Conservation (phyloP, 2,329 filamentous ascomycete genomes). For the Eutypa lata region DNA sequence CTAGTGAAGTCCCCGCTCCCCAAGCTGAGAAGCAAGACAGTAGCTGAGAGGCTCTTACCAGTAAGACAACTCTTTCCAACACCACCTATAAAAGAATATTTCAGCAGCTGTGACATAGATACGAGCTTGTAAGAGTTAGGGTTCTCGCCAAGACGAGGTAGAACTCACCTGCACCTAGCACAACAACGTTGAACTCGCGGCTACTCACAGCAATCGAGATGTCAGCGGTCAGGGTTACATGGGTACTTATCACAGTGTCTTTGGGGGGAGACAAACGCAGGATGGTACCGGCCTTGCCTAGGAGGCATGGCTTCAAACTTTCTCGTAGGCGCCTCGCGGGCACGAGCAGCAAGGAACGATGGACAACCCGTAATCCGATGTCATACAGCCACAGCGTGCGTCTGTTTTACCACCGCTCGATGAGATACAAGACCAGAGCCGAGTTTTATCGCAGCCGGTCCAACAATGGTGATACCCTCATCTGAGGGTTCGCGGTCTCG, state of each 20-base stretch:
- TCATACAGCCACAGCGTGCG: neutral
- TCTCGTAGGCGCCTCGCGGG: neutral
- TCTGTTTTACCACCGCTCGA: neutral
- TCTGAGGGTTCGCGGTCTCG: neutral
- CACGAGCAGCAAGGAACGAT: neutral
- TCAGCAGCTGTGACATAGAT: slow-evolving; percentile 16
- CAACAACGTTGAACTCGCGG: slow-evolving; percentile 79
- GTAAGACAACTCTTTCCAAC: slow-evolving; percentile 92
- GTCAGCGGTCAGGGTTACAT: slow-evolving; percentile 20
- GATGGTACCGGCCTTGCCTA: slow-evolving; percentile 25
- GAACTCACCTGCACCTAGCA: slow-evolving; percentile 70
- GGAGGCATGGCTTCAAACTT: slow-evolving; percentile 21
- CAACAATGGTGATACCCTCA: neutral
- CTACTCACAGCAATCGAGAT: slow-evolving; percentile 35
- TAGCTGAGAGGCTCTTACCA: slow-evolving; percentile 50
- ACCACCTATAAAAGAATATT: slow-evolving; percentile 56
- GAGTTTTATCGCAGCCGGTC: neutral
- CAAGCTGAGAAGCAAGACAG: slow-evolving; percentile 3
- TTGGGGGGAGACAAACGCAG: slow-evolving; percentile 26
- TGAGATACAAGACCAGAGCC: neutral
- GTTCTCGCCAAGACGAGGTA: slow-evolving; percentile 1
- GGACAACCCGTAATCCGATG: neutral
- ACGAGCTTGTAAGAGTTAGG: neutral
- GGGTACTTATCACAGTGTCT: neutral
- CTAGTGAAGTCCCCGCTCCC: neutral